Conservation (phyloP, 177 flowering plant species). For the Telopea speciosissima region DNA sequence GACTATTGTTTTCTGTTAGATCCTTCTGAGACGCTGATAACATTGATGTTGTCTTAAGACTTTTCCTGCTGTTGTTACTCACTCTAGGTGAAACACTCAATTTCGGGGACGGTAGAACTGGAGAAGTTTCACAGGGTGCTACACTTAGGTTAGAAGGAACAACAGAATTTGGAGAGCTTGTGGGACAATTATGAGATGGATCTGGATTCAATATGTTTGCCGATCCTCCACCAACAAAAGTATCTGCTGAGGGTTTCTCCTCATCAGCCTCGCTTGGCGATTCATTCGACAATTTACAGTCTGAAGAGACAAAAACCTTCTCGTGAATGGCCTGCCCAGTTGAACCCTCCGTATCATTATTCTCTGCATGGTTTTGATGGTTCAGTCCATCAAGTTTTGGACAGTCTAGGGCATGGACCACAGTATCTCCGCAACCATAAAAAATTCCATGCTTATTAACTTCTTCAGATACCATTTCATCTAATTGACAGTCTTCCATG, state of each 20-base stretch:
- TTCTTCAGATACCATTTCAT: slow-evolving; percentile 31
- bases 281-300: slow-evolving; percentile 13
- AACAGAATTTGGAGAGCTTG: slow-evolving; percentile 18
- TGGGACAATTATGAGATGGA: slow-evolving; percentile 17
- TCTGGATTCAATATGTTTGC: slow-evolving; percentile 13
- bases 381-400: not conserved
- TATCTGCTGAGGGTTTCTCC: slow-evolving; percentile 12
- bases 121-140: slow-evolving; percentile 36
- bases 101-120: slow-evolving; percentile 56
- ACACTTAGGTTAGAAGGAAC: slow-evolving; percentile 33
- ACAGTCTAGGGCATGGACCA: not conserved
- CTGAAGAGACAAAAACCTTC: slow-evolving; percentile 14
- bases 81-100: slow-evolving; percentile 64
- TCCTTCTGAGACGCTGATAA: slow-evolving; percentile 52
- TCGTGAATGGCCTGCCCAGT: slow-evolving; percentile 13
- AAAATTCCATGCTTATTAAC: slow-evolving; percentile 25
- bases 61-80: slow-evolving; percentile 50
- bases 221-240: slow-evolving; percentile 12
- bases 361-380: slow-evolving; percentile 4
- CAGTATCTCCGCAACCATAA: slow-evolving; percentile 14
- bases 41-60: slow-evolving; percentile 54
- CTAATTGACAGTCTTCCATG: slow-evolving; percentile 45
- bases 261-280: slow-evolving; percentile 12
- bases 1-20: slow-evolving; percentile 15
- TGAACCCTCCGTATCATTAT: slow-evolving; percentile 8